Conservation (phyloP, 768 basidiomycete species). For the Lactarius psammicola region DNA sequence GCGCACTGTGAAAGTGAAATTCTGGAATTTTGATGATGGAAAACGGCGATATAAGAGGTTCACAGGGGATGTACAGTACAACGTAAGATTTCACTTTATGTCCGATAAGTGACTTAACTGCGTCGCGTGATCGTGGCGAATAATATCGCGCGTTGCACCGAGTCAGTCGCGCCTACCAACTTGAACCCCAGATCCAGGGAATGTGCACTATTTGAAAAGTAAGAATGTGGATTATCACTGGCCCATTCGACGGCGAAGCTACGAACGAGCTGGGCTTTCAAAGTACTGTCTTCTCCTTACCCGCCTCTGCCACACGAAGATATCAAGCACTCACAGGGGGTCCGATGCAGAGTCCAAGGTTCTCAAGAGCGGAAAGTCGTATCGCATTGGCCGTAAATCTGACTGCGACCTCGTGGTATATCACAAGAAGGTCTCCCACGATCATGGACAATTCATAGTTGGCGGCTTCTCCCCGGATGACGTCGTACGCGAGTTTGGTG, state of each 20-base stretch:
- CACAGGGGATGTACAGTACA: too few species aligned
- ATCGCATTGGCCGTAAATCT: constrained; percentile 55
- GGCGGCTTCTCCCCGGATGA: constrained; percentile 51
- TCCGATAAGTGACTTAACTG: too few species aligned
- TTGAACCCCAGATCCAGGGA: too few species aligned
- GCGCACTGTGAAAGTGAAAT: too few species aligned
- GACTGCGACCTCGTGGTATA: constrained; percentile 49
- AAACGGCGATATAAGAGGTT: too few species aligned
- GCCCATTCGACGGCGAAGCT: constrained; percentile 50
- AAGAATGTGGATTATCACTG: constrained; percentile 54
- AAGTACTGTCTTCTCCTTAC: constrained; percentile 38
- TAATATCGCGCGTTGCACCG: too few species aligned
- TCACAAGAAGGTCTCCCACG: constrained; percentile 62
- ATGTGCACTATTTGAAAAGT: neutral
- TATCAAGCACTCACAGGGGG: constrained; percentile 6
- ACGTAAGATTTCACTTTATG: too few species aligned
- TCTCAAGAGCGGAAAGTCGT: constrained; percentile 56
- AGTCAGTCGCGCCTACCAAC: neutral
- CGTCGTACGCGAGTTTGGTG: constrained; percentile 45
- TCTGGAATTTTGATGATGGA: too few species aligned
- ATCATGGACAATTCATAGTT: constrained; percentile 59
- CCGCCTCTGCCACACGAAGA: neutral
- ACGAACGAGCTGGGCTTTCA: constrained; percentile 38
- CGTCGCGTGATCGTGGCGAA: too few species aligned
- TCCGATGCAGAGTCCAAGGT: constrained; percentile 49